A percentile compares a stretch with the other conserved stretches of the same genome.
phyloP scores from a whole-genome alignment of 2,329 filamentous ascomycete genomes.

The Elsinoe australis region DNA sequence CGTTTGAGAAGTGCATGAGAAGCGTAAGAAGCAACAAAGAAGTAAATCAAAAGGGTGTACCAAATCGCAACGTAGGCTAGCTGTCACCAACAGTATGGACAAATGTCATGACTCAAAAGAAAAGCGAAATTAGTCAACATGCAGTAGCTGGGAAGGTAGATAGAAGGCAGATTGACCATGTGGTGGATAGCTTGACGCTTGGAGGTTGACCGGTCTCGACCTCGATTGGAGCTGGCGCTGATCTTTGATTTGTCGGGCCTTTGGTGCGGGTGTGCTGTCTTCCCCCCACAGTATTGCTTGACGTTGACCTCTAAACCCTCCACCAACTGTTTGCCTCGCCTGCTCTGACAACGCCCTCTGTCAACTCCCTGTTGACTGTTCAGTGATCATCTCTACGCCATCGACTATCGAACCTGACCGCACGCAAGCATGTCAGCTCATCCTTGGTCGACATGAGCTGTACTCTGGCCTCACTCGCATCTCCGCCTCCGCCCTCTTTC shows the following conservation, averaged over 20 bases:
- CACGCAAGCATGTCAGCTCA: neutral
- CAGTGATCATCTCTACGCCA: too few species aligned
- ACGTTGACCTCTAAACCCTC: slow-evolving; percentile 14
- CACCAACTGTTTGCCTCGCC: slow-evolving; percentile 12
- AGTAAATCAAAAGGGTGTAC: too few species aligned
- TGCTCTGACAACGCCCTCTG: slow-evolving; percentile 11
- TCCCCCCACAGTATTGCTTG: slow-evolving; percentile 15
- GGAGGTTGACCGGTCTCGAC: too few species aligned
- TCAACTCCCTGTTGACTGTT: neutral
- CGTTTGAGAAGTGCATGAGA: slow-evolving; percentile 8
- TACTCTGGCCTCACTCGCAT: neutral
- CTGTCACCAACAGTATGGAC: too few species aligned
- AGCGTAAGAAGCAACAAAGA: neutral
- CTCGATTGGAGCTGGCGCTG: too few species aligned
- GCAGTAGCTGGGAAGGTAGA: too few species aligned
- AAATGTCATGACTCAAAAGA: too few species aligned
- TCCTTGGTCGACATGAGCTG: slow-evolving; percentile 8
- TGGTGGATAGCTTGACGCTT: too few species aligned
- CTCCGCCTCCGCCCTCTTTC: slow-evolving; percentile 13
- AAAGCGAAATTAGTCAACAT: slow-evolving; percentile 5
- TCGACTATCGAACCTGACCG: neutral
- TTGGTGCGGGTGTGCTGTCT: slow-evolving; percentile 7
- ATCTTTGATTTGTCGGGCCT: neutral
- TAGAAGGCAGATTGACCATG: too few species aligned
- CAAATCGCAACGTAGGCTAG: too few species aligned